These are phyloP conservation scores for Myriosclerotinia curreyana DNA, from an alignment of 2,329 filamentous ascomycete species.

Conservation along the genomic window DNA sequence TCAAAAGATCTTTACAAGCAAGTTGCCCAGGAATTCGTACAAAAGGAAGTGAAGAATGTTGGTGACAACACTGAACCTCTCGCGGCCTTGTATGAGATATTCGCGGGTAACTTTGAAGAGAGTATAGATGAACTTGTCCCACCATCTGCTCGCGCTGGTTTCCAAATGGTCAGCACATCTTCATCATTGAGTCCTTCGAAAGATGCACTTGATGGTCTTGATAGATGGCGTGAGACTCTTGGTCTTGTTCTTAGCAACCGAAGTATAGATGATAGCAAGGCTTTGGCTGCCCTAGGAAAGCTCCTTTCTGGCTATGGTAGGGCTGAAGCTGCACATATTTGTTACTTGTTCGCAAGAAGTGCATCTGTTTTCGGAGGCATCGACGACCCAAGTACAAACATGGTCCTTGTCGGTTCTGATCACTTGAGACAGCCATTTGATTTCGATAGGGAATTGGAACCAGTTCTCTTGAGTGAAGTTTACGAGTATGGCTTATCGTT, in stretches of 20 bases:
- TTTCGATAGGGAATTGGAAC: constrained; percentile 76
- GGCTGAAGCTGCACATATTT: constrained; percentile 88
- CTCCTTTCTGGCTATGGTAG: constrained; percentile 82
- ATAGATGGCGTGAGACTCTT: constrained; percentile 92
- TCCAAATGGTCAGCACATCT: constrained; percentile 83
- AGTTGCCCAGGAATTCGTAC: constrained; percentile 91
- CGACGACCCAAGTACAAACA: constrained; percentile 74
- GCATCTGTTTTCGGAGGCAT: constrained; percentile 72
- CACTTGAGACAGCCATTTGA: constrained; percentile 68
- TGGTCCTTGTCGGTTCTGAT: constrained; percentile 83
- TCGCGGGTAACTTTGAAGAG: constrained; percentile 91
- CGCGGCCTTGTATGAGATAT: constrained; percentile 86
- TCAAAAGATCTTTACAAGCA: constrained; percentile 86
- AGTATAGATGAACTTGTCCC: constrained; percentile 95
- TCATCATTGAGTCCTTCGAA: constrained; percentile 58
- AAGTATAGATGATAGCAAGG: constrained; percentile 72
- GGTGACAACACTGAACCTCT: constrained; percentile 81
- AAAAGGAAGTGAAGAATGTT: constrained; percentile 84
- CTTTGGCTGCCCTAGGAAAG: constrained; percentile 75
- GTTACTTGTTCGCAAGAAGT: constrained; percentile 80
- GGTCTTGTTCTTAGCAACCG: constrained; percentile 84
- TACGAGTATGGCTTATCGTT: constrained; percentile 88
- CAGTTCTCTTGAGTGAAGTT: constrained; percentile 90
- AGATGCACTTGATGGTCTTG: constrained; percentile 78
- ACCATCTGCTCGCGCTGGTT: constrained; percentile 83